Evolutionary conservation across 2,329 filamentous ascomycete genomes (phyloP), one percentile per base, ranked within the genome.

Genomic region (Ascochyta viciae-villosae): DNA sequence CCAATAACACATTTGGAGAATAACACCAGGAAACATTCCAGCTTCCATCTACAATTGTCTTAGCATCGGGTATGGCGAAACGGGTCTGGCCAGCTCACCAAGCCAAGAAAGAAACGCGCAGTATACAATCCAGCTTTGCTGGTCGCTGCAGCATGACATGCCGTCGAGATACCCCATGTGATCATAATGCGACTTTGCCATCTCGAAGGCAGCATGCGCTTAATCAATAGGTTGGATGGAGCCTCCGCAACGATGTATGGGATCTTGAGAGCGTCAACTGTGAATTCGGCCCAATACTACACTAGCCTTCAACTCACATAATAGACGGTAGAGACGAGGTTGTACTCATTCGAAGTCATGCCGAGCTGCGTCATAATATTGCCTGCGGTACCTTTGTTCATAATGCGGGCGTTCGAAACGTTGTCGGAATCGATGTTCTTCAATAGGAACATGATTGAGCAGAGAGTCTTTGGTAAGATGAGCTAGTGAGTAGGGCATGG

Each of bases 1-100:
- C 83, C 84, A 87, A 71, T 83, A 83, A 3, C 82, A 84, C 19
- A 86, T 77, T 51, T 85, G 81, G 62, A 83, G 83, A 16, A 83
- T 54, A 0, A 61, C 54, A 1, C 66, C 67, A 4, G 67, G 68
- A 19, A 68, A 70, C 40, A 70, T 58, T 1, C 67, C 66, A 9
- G 66, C 63, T 53, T 71, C 67, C 41, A 70, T 64, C 53, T 57
- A 27, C 3, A 19, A 8, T 37, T 31, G 29, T 31, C 13, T 31
- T 12, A 31, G 29, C 12, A 5, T 31, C 12, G 10, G 3, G 6
- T 1, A 27, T 33, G 33, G 27, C 27, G 22, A 41, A 24, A 7
- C 15, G 13, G 1, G 16, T 9, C 16, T 40, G 22, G 10, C 15
- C 15, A 2, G 41, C 41, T n/a, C 19, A 60, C 50, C n/a, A 70